A percentile compares a stretch with the other conserved stretches of the same genome.
These are phyloP conservation scores for Leucosporidium scottii DNA, from an alignment of 768 basidiomycete genomes.

Conservation along the genomic window DNA sequence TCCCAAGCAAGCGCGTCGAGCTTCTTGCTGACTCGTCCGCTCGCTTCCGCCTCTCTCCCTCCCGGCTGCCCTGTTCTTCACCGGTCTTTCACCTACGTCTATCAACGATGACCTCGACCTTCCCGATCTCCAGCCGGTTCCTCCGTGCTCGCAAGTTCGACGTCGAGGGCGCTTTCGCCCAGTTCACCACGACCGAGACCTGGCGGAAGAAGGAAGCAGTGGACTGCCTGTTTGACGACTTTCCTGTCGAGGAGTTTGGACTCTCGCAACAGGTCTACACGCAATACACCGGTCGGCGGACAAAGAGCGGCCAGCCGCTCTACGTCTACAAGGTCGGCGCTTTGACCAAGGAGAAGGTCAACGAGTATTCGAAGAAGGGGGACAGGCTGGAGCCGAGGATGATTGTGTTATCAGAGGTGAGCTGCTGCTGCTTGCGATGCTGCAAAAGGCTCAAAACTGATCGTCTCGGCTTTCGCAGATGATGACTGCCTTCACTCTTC, in stretches of 20 bases:
- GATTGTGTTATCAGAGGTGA: slow-evolving; percentile 46
- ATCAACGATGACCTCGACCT: neutral
- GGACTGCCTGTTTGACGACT: slow-evolving; percentile 56
- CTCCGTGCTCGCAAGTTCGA: slow-evolving; percentile 71
- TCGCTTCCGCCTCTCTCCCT: neutral
- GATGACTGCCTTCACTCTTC: slow-evolving; percentile 54
- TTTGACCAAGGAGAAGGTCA: slow-evolving; percentile 50
- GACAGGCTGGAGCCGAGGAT: slow-evolving; percentile 63
- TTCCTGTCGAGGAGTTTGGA: slow-evolving; percentile 58
- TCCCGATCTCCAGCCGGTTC: slow-evolving; percentile 56
- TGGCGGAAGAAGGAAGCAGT: slow-evolving; percentile 64
- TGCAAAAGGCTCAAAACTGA: neutral
- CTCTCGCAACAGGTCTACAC: slow-evolving; percentile 61
- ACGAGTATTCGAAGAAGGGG: slow-evolving; percentile 54
- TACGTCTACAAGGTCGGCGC: slow-evolving; percentile 71
- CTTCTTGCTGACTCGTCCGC: neutral
- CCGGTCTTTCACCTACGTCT: no score
- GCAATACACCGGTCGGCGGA: slow-evolving; percentile 69
- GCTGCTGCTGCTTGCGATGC: neutral
- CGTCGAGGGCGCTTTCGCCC: slow-evolving; percentile 56
- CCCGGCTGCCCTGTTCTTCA: neutral
- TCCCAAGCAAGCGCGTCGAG: neutral
- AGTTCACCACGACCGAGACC: slow-evolving; percentile 59
- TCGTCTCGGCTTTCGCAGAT: slow-evolving; percentile 47
- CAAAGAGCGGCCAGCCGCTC: slow-evolving; percentile 66